Base-by-base conservation (phyloP, 257 asterid genomes). In the Schizonepeta tenuifolia region DNA sequence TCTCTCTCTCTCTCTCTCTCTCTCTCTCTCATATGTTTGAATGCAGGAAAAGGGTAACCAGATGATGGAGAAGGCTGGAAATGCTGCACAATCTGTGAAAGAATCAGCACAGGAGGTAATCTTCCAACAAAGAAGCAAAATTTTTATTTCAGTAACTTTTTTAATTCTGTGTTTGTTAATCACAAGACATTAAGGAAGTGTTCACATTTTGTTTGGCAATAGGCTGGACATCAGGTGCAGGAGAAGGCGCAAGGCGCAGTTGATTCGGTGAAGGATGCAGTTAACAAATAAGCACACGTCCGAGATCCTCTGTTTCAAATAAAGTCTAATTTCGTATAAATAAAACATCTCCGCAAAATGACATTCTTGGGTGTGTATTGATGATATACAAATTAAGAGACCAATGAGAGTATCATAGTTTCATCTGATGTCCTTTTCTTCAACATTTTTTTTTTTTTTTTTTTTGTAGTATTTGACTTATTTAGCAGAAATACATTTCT, bases 31-130 rank as follows among this genome's bases (percentile, higher is more conserved):
- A 13, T 9, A 61, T 35, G 47, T 36, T 62, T 68, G 0, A 20
- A 73, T 71, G 70, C 73, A 87, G 92, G 90, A 87, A 81, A 87
- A 85, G 75, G 73, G 92, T 15, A 78, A 20, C 61, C 86, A 80
- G 60, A 31, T 84, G 85, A 80, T 82, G 86, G 89, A 84, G 26
- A 84, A 82, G 71, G 92, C 86, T 20, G 12, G 77, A 46, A 77
- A 79, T 36, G 88, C 75, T 83, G 92, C 88, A 53, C 85, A 87
- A 56, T 80, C 86, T 24, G 85, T 81, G 9, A 84, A 77, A 70
- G 89, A 86, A 49, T 73, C 92, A 44, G 24, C 77, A 73, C 87
- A 82, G 33, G 69, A 80, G 58, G 86, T 86, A 74, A 12, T 6
- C 36, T 57, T 24, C 9, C 36, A 24, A 12, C 61, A 55, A 47